These are phyloP conservation scores for Fusarium aywerte DNA, from an alignment of 2,329 filamentous ascomycete genomes.

Conservation along the genomic window DNA sequence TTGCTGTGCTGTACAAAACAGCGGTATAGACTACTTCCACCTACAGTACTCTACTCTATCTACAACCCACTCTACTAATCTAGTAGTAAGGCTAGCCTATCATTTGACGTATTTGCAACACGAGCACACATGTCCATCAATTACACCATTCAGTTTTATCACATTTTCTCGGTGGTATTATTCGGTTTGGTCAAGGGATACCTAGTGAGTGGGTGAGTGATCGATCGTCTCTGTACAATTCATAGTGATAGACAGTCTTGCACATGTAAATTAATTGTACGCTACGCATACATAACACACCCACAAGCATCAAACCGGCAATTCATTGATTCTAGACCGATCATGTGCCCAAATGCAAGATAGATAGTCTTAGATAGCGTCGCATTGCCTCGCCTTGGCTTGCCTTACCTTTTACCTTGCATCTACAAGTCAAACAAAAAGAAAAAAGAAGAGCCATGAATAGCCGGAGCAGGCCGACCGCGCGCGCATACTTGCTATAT, in stretches of 20 bases:
- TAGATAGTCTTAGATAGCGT: conserved; percentile 20
- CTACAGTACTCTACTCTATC: too few species aligned
- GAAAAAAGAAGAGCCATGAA: conserved; percentile 31
- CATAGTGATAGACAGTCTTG: not conserved
- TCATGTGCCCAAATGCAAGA: conserved; percentile 25
- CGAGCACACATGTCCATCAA: conserved; percentile 2
- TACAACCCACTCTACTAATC: too few species aligned
- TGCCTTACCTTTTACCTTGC: not conserved
- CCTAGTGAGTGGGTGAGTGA: not conserved
- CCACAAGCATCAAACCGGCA: conserved; percentile 16
- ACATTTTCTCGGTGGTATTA: conserved; percentile 3
- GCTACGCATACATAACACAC: too few species aligned
- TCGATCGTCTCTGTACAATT: not conserved
- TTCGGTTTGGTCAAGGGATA: conserved; percentile 20
- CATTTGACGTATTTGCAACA: conserved; percentile 12
- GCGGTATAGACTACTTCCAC: conserved; percentile 27
- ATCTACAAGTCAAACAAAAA: not conserved
- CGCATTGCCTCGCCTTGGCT: conserved; percentile 5
- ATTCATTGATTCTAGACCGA: conserved; percentile 24
- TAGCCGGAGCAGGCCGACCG: conserved; percentile 32
- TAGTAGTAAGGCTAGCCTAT: conserved; percentile 32
- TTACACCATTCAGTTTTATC: not conserved
- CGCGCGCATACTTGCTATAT: conserved; percentile 16
- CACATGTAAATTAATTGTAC: not conserved
- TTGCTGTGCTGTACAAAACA: conserved; percentile 7